Percentiles rank a stretch among this genome's conserved stretches.
Evolutionary conservation across 352 stramenopile genomes (phyloP).

Genomic region (Achlya hypogyna): DNA sequence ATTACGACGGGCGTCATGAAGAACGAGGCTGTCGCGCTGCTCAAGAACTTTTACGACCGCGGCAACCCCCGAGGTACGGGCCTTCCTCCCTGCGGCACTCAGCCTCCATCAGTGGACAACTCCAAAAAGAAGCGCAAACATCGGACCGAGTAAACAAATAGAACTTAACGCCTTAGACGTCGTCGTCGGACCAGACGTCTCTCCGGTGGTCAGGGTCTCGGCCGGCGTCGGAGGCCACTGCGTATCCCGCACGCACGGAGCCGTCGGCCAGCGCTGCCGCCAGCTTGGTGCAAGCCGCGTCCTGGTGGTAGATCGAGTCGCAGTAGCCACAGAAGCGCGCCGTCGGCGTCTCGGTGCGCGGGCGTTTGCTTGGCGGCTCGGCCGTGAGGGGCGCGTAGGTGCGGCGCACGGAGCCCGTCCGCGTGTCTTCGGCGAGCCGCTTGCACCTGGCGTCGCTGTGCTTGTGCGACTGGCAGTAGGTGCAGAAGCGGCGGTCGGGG

Average conservation of each 20-base stretch:
- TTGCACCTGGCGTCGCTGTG: neutral
- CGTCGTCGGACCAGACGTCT: no score
- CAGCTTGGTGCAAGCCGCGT: neutral
- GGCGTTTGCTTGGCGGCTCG: neutral
- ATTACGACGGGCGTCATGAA: conserved; percentile 68
- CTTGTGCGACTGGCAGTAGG: neutral
- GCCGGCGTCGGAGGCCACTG: no score
- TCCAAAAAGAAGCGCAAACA: conserved; percentile 69
- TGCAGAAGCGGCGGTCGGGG: neutral
- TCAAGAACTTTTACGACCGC: conserved; percentile 84
- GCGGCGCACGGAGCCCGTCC: neutral
- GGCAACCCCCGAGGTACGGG: conserved; percentile 75
- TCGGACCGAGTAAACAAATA: neutral
- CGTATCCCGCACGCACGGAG: neutral
- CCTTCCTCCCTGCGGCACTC: conserved; percentile 1
- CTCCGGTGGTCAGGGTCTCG: no score
- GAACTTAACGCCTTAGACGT: no score
- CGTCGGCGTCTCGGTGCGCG: no score
- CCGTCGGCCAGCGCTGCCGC: neutral
- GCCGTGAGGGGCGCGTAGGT: neutral
- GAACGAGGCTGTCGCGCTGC: conserved; percentile 68
- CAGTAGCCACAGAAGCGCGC: neutral
- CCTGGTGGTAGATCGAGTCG: neutral
- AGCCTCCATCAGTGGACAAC: conserved; percentile 41
- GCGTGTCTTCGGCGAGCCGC: neutral